Evolutionary conservation across 164 flowering plant genomes (phyloP), one percentile per base, ranked within the genome.

Genomic region (Piper longum): DNA sequence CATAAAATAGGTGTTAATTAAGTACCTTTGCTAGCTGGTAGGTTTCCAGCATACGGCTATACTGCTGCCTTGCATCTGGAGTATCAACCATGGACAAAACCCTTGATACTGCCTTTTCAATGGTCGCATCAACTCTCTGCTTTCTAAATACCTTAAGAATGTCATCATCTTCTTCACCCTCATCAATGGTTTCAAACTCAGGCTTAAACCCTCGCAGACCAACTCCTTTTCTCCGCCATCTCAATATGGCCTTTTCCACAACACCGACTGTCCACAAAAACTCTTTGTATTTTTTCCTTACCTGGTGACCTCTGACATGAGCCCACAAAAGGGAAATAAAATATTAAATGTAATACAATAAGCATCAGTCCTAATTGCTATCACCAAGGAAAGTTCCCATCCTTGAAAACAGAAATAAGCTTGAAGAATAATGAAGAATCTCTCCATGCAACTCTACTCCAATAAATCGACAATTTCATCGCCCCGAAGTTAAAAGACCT

Each of bases 231-330:
- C 99, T 70, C 4, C 95, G 88, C 99, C 99, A 88, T 55, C 96
- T 73, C 43, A 95, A 73, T 43, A 95, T 77, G 41, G 80, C 88
- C 79, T 90, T 95, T 57, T 95, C 99, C 62, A 89, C 72, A 59
- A 95, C 64, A 41, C 97, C 81, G 60, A 85, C 93, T 60, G 96
- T 90, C 99, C 97, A 90, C 63, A 86, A 70, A 52, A 85, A 68
- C 16, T 84, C 87, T 71, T 72, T 81, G 67, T 87, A 88, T 55
- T 88, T 67, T 82, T 83, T 87, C 70, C 97, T 83, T 11, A 83
- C 86, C 75, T 85, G 97, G 71, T 95, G 86, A 14, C 97, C 97
- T 76, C 99, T 80, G 61, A 90, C 86, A 79, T 83, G 95, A 69
- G 99, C 97, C 97, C 90, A 86, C 72, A 67, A 71, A 26, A 72